Evolutionary conservation across 225 moss, liverwort and hornwort genomes (phyloP), one percentile per base, ranked within the genome.

Genomic region (Straminergon stramineum): DNA sequence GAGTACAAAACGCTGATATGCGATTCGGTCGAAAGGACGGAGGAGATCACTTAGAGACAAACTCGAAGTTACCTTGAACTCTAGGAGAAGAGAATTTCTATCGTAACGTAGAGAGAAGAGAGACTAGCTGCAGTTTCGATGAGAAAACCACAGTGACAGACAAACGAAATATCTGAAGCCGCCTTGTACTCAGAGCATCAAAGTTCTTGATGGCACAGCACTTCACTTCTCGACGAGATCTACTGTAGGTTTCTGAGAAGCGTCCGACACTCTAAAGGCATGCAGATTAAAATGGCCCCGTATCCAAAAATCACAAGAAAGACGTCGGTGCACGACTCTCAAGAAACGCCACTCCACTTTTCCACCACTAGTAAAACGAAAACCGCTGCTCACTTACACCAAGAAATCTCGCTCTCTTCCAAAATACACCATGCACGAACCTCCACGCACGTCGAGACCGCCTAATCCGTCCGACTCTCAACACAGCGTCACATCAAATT

Each of bases 51-150:
- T 88, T 35, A 32, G 58, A 66, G 35, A 28, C 26, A 75, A 17
- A 64, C 60, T 68, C 45, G 61, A 48, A 89, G n/a, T 31, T 30
- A 23, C 61, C 60, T 48, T 67, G 23, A 58, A 39, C 79, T 85
- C 31, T 39, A 61, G 31, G 28, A 52, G 48, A 48, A n/a, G 78
- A 39, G 52, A 82, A 73, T 63, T 73, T 39, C 69, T 78, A 31
- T 85, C 52, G 51, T 65, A 26, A 43, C 28, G 57, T 73, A 39
- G 57, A 89, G 64, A 34, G 26, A 65, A 74, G n/a, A 45, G 20
- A 77, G 57, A 67, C 57, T 84, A 43, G 84, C 89, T 85, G 85
- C 89, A 89, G 89, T 85, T 80, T 70, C 89, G 39, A 78, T 69
- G 89, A 85, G 69, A 70, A 65, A 79, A 85, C 70, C 79, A 31